Evolutionary conservation across 2,329 filamentous ascomycete genomes (phyloP), one percentile per base, ranked within the genome.

Genomic region (Bipolaris oryzae): DNA sequence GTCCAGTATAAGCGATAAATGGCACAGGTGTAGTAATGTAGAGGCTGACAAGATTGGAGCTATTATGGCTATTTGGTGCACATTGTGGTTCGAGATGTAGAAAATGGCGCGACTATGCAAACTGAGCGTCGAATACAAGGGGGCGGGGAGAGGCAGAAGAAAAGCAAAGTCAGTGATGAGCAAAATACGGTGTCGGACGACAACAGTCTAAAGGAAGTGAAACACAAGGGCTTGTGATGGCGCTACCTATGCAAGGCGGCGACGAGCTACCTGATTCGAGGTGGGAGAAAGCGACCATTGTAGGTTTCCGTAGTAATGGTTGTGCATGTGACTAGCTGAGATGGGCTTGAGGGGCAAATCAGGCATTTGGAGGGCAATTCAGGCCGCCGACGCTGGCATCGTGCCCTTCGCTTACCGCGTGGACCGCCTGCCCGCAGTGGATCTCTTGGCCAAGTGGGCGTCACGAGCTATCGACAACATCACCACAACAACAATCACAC

Each of bases 381-480:
- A 35, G 34, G 31, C 48, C 50, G 50, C 50, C 21, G 44, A 46
- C 43, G 34, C 50, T 39, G 20, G 41, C 43, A 53, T 38, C 38
- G 58, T 55, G 58, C 58, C 51, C 53, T 44, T 61, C 61, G 61
- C 61, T 62, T 62, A 59, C 33, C n/a, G 48, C 46, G 39, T 51
- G 46, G 48, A 48, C 34, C 46, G 21, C 31, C 16, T 50, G 46
- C 53, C 53, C 55, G 46, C 41, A 52, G 58, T 60, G 55, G 49
- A 54, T 53, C 55, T 31, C 38, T 45, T 45, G 42, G 43, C 31
- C 54, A 38, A 46, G 55, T 55, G 50, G 21, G 42, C 42, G 41
- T 38, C 58, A 54, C 33, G 53, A 35, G 16, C 45, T 53, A 49
- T 49, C 53, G 37, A 63, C 60, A 25, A 67, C 69, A 70, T 64